Conservation (phyloP, 177 flowering plant species). For the Vitis hybrid region DNA sequence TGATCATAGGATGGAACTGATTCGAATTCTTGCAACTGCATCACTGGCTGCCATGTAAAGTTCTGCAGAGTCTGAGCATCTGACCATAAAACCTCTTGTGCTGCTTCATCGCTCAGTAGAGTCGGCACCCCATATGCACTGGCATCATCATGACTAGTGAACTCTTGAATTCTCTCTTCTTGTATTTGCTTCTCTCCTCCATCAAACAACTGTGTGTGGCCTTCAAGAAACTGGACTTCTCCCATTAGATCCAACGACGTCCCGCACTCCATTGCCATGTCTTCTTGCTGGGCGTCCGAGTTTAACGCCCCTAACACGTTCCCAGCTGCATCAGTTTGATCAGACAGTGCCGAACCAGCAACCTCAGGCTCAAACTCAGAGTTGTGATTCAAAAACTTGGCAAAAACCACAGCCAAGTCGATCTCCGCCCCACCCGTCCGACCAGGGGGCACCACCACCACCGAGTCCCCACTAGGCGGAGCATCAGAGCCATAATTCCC, state of each 20-base stretch:
- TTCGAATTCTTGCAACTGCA: conserved; percentile 29
- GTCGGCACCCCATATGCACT: conserved; percentile 18
- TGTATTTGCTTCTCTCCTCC: not conserved
- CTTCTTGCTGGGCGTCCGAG: not conserved
- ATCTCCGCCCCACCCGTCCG: conserved; percentile 22
- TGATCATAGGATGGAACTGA: conserved; percentile 14
- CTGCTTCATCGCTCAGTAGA: conserved; percentile 21
- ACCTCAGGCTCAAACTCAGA: conserved; percentile 1
- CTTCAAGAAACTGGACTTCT: not conserved
- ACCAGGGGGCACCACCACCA: not conserved
- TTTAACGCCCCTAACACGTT: not conserved
- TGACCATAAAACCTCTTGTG: conserved; percentile 29
- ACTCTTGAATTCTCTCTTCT: conserved; percentile 1
- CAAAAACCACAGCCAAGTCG: conserved; percentile 52
- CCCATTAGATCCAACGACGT: not conserved
- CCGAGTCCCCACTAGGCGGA: not conserved
- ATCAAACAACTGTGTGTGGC: conserved; percentile 1
- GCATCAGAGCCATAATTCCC: not conserved
- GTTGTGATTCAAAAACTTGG: conserved; percentile 44
- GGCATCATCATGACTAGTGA: conserved; percentile 3
- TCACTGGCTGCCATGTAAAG: conserved; percentile 26
- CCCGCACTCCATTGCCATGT: not conserved
- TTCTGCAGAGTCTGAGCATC: conserved; percentile 18
- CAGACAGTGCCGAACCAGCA: not conserved
- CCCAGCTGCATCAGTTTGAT: not conserved